Percentiles rank a stretch among this genome's conserved stretches.
Evolutionary conservation across 2,329 filamentous ascomycete genomes (phyloP).

Genomic region (Bipolaris victoriae): DNA sequence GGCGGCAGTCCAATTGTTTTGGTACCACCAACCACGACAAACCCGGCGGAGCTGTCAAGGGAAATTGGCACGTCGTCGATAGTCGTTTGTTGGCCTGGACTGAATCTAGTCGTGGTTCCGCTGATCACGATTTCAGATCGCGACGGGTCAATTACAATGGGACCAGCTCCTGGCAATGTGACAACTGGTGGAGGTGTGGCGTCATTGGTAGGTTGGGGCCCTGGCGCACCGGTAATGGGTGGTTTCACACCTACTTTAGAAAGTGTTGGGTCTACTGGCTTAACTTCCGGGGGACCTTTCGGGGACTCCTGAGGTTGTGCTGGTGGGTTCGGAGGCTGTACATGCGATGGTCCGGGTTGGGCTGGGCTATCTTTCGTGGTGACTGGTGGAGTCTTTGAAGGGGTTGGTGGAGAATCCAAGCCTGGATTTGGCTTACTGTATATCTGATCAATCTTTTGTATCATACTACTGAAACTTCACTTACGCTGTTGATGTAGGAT

Average conservation of each 20-base stretch:
- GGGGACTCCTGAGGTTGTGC: background rate
- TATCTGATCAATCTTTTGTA: background rate
- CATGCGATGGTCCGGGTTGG: background rate
- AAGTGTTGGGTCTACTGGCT: background rate
- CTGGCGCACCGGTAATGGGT: background rate
- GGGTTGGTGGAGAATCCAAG: background rate
- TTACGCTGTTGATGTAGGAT: background rate
- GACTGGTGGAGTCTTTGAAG: background rate
- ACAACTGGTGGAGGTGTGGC: background rate
- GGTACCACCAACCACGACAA: background rate
- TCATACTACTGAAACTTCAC: background rate
- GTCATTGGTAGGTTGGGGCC: background rate
- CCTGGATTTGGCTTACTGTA: background rate
- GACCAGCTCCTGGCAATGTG: background rate
- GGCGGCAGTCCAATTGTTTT: background rate
- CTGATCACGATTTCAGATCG: background rate
- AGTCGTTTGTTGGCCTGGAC: slow-evolving; percentile 1
- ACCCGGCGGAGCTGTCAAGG: background rate
- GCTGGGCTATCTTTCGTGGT: background rate
- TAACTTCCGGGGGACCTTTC: background rate
- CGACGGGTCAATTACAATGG: background rate
- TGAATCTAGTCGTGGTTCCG: background rate
- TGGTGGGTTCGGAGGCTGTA: background rate
- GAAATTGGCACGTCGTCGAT: background rate
- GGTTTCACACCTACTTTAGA: background rate